Base-by-base conservation (phyloP, 768 basidiomycete genomes). In the Mrakia hoshinonis region DNA sequence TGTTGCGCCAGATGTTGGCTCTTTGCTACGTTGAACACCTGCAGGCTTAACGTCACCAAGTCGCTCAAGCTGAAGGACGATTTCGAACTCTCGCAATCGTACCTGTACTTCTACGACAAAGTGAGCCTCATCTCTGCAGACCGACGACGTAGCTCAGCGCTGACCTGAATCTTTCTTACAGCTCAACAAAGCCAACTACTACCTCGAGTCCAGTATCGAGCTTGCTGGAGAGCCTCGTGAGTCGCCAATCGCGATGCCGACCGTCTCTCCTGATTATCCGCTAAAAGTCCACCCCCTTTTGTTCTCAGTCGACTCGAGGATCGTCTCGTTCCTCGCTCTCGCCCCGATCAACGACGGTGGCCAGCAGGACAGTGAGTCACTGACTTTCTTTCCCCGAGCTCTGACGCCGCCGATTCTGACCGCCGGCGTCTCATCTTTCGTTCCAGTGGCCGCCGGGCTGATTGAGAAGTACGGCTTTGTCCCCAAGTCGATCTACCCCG, bases 41-140 rank as follows among this genome's bases (percentile, higher is more conserved):
- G 92, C 72, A 84, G 93, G 52, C 89, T 90, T 80, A 85, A 87
- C 65, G 83, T 93, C 74, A 90, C 91, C 86, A 89, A 89, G 83
- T 86, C 86, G 76, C 84, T 92, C 74, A 89, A 89, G 77, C 82
- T 97, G 51, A 20, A 20, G 34, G 87, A 85, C 72, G 90, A 95
- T 51, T 95, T 97, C 81, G 87, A 98, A 81, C 85, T 94, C 24
- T 92, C 90, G 15, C 94, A 95, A 83, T 89, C 86, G 2, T 95
- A 95, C 79, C 83, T 94, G 36, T 94, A 93, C 84, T 94, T 97
- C 84, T n/a, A n/a, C n/a, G n/a, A n/a, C n/a, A n/a, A n/a, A n/a
- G n/a, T n/a, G n/a, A n/a, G n/a, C n/a, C n/a, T n/a, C n/a, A n/a
- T n/a, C n/a, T n/a, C n/a, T n/a, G n/a, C n/a, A n/a, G n/a, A n/a